Conservation (phyloP, 768 basidiomycete species). For the Auriscalpium orientale region DNA sequence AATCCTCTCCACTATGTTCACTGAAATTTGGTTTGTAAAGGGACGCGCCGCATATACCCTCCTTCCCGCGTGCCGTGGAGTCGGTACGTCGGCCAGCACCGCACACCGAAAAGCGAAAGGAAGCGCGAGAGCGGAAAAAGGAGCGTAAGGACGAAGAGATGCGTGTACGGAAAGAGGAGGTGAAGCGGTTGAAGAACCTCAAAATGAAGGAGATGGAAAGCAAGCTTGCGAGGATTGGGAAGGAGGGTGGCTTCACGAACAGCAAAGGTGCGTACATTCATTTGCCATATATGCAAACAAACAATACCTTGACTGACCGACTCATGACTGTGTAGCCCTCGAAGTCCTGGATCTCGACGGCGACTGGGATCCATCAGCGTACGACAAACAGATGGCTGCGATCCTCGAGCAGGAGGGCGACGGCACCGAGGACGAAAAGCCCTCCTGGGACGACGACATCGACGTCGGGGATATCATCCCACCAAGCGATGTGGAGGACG, state of each 20-base stretch:
- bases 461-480: constrained; percentile 61
- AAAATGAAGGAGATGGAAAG: constrained; percentile 75
- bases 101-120: constrained; percentile 53
- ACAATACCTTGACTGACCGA: constrained; percentile 4
- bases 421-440: constrained; percentile 55
- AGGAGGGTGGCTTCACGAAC: constrained; percentile 53
- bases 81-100: constrained; percentile 63
- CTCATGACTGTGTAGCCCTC: constrained; percentile 36
- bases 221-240: constrained; percentile 66
- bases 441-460: constrained; percentile 88
- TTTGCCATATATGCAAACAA: not conserved
- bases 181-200: constrained; percentile 73
- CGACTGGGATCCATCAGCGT: constrained; percentile 85
- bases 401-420: constrained; percentile 54
- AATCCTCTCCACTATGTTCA: not conserved
- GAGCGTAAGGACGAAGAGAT: constrained; percentile 76
- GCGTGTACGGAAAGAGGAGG: constrained; percentile 67
- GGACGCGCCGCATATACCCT: constrained; percentile 53
- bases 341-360: constrained; percentile 77
- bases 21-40: constrained; percentile 30
- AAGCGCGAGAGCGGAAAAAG: constrained; percentile 72
- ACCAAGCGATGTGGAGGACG: constrained; percentile 20
- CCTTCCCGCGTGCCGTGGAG: constrained; percentile 70
- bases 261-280: constrained; percentile 16
- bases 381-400: constrained; percentile 76